A percentile compares a stretch with the other conserved stretches of the same genome.
These are phyloP conservation scores for Rhododendron vialii DNA, from an alignment of 148 eudicot species.

Conservation along the genomic window DNA sequence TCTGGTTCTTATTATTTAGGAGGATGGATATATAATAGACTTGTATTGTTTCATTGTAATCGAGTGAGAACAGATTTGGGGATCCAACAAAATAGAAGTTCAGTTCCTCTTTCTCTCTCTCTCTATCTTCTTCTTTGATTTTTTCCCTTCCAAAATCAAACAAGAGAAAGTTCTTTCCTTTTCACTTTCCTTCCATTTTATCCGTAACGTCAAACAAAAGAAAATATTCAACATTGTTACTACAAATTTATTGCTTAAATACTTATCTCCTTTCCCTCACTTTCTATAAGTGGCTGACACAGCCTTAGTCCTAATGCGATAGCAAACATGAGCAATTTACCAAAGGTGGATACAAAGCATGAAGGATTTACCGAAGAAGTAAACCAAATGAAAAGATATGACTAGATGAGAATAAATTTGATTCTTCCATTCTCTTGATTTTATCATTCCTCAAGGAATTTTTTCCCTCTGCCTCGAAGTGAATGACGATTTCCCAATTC, in stretches of 20 bases:
- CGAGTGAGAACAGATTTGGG: no score
- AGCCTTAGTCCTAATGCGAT: not conserved
- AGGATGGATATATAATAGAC: no score
- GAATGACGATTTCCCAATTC: not conserved
- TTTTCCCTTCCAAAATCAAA: not conserved
- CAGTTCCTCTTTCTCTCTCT: no score
- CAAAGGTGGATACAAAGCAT: not conserved
- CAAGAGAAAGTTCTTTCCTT: not conserved
- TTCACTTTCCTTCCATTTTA: not conserved
- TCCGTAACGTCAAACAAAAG: constrained; percentile 16
- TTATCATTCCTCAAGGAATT: no score
- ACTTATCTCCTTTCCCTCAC: not conserved
- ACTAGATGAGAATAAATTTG: not conserved
- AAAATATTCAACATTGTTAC: not conserved
- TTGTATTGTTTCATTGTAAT: no score
- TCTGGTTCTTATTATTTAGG: no score
- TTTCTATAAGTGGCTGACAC: not conserved
- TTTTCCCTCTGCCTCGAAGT: no score
- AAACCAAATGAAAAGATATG: not conserved
- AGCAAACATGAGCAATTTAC: not conserved
- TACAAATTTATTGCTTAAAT: not conserved
- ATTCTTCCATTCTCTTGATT: not conserved
- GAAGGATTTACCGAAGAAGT: not conserved
- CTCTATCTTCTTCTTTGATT: not conserved
- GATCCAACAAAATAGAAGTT: no score